Base-by-base conservation (phyloP, 2,329 filamentous ascomycete species). In the Lithohypha guttulata region DNA sequence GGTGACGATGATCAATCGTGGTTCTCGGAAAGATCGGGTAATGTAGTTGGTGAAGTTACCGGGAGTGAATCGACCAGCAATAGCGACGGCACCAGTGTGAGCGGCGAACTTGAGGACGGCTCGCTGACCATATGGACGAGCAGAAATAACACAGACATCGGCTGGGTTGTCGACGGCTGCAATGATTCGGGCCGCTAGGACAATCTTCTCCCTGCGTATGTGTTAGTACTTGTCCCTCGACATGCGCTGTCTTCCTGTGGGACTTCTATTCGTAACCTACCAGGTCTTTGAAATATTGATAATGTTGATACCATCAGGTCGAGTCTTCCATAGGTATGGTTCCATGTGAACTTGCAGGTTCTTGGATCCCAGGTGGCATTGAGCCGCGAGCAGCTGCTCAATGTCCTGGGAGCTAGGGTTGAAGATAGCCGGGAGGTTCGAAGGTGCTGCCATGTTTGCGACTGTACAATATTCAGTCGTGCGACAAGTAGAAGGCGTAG, bases 41-140 rank as follows among this genome's bases (percentile, higher is more conserved):
- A 98, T 98, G 83, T 98, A 98, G 81, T 98, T 98, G 78, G 91
- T 98, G 82, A 98, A 98, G 71, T 89, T 94, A 84, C 91, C 91
- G 66, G 91, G 91, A 64, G 91, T 98, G 83, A 98, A 98, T 68
- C 91, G 91, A 74, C 91, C 91, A 61, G 91, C 93, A 63, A 98
- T 98, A 68, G 91, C 84, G 61, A 86, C 84, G 61, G 93, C 87
- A 66, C 91, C 91, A 55, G 91, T 98, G 82, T 98, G 91, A 53
- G 86, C 75, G 61, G 91, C 91, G 75, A 98, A 98, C 82, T 98
- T 98, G 67, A 98, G 84, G 64, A 98, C 93, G 59, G 91, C 89
- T 73, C 91, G 89, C 79, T 98, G 91, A 56, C 91, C 91, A 71
- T 96, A 98, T 66, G 91, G 91, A 79, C 91, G 91, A 65, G 91